These are phyloP conservation scores for Fagus crenata DNA, from an alignment of 306 rosid genomes.

Conservation along the genomic window DNA sequence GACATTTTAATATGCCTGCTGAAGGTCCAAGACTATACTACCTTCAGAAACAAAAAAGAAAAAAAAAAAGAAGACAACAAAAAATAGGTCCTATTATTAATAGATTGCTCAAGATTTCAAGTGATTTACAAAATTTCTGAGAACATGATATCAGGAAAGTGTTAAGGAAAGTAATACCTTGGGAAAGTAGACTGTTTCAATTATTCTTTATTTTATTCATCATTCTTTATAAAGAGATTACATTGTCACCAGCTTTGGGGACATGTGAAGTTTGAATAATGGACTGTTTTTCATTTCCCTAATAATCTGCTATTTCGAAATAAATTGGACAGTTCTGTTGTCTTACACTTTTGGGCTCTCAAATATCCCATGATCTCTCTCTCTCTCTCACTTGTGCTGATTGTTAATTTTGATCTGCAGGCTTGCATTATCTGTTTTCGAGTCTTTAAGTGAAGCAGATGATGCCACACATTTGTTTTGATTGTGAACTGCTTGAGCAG, in stretches of 20 bases:
- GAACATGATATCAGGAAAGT: neutral
- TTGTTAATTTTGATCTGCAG: constrained; percentile 52
- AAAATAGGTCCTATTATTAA: neutral
- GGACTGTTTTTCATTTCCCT: neutral
- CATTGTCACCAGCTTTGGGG: neutral
- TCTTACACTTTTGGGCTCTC: neutral
- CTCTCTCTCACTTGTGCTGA: neutral
- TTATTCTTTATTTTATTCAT: neutral
- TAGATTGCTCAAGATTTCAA: neutral
- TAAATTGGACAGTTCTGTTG: neutral
- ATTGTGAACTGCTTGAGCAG: constrained; percentile 36
- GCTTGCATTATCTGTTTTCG: constrained; percentile 65
- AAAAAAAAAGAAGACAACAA: neutral
- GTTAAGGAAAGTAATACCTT: neutral
- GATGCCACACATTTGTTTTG: constrained; percentile 48
- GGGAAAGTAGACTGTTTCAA: neutral
- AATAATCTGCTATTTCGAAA: neutral
- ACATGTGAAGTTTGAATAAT: neutral
- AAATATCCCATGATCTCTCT: neutral
- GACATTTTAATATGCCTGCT: neutral
- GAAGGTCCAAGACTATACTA: neutral
- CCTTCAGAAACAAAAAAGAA: neutral
- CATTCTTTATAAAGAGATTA: neutral
- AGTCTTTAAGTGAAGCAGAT: constrained; percentile 57
- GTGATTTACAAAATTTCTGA: neutral